Percentiles rank a stretch among this genome's conserved stretches.
Conservation (phyloP, 1,139 yeast genomes). For the Arxiozyma heterogenica region DNA sequence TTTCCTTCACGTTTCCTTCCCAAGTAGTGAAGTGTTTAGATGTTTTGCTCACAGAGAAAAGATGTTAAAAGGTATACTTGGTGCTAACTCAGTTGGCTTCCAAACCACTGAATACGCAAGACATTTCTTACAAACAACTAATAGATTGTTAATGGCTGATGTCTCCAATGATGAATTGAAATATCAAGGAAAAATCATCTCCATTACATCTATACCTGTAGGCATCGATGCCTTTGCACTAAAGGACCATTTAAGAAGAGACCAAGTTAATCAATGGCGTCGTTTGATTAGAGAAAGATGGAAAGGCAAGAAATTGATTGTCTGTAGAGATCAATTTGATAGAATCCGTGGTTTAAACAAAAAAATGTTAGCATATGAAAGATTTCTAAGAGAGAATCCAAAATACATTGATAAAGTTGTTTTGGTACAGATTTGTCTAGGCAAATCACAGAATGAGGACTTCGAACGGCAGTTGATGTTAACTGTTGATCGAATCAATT, state of each 20-base stretch:
- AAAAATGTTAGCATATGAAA: slow-evolving; percentile 79
- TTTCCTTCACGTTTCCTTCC: slow-evolving; percentile 88
- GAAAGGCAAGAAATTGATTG: slow-evolving; percentile 57
- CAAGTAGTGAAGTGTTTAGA: slow-evolving; percentile 90
- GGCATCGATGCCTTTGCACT: slow-evolving; percentile 75
- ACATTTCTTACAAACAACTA: slow-evolving; percentile 87
- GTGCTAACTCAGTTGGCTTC: slow-evolving; percentile 80
- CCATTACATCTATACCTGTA: slow-evolving; percentile 65
- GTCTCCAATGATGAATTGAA: slow-evolving; percentile 66
- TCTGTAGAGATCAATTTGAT: slow-evolving; percentile 84
- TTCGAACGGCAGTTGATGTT: slow-evolving; percentile 66
- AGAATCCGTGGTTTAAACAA: slow-evolving; percentile 81
- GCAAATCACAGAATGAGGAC: slow-evolving; percentile 41
- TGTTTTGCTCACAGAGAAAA: slow-evolving; percentile 82
- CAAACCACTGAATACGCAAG: slow-evolving; percentile 90
- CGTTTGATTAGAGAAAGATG: slow-evolving; percentile 67
- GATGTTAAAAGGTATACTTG: slow-evolving; percentile 74
- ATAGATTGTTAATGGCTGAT: slow-evolving; percentile 74
- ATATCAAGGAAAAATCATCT: slow-evolving; percentile 56
- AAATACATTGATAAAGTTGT: slow-evolving; percentile 60
- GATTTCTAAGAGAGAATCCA: slow-evolving; percentile 63
- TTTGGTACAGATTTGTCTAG: slow-evolving; percentile 72
- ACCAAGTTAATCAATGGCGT: slow-evolving; percentile 62
- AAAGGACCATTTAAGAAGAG: slow-evolving; percentile 36
- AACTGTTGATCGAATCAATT: slow-evolving; percentile 78